A percentile compares a stretch with the other conserved stretches of the same genome.
Evolutionary conservation across 1,139 yeast genomes (phyloP).

Genomic region (Debaryomyces robertsiae): DNA sequence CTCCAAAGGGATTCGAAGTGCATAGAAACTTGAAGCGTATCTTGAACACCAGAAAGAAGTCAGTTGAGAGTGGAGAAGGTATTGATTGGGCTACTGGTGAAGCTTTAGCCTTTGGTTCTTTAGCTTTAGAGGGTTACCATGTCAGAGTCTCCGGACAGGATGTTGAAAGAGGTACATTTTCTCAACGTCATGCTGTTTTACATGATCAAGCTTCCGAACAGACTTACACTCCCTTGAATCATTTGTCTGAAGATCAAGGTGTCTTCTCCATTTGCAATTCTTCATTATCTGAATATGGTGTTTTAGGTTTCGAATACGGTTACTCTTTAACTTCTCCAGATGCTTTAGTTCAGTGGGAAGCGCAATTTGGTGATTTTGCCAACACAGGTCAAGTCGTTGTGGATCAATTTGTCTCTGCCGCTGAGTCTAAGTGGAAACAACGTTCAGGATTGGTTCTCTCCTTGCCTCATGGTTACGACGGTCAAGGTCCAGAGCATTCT

Average conservation of each 20-base stretch:
- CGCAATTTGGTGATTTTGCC: constrained; percentile 99
- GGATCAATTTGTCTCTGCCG: constrained; percentile 96
- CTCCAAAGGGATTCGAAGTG: constrained; percentile 87
- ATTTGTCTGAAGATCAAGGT: constrained; percentile 80
- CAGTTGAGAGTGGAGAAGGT: constrained; percentile 87
- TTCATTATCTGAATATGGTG: constrained; percentile 98
- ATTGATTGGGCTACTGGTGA: constrained; percentile 99
- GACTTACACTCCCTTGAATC: constrained; percentile 81
- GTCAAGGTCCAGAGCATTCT: constrained; percentile 99
- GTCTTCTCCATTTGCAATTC: constrained; percentile 90
- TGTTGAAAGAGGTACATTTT: constrained; percentile 99
- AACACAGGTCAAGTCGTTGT: constrained; percentile 98
- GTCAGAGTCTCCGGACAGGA: constrained; percentile 99
- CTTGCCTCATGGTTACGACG: constrained; percentile 99
- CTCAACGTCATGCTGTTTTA: constrained; percentile 98
- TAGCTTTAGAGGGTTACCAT: constrained; percentile 91
- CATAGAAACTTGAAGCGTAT: constrained; percentile 98
- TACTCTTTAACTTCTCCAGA: constrained; percentile 97
- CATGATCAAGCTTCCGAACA: constrained; percentile 92
- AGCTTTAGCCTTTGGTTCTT: constrained; percentile 94
- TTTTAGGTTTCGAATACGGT: constrained; percentile 98
- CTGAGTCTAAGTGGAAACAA: constrained; percentile 98
- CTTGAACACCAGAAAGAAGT: constrained; percentile 80
- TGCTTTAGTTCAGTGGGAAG: constrained; percentile 97
- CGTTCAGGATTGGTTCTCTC: constrained; percentile 95